Percentiles rank a stretch among this genome's conserved stretches.
Conservation (phyloP, 2,329 filamentous ascomycete genomes). For the Clarireedia monteithiana region DNA sequence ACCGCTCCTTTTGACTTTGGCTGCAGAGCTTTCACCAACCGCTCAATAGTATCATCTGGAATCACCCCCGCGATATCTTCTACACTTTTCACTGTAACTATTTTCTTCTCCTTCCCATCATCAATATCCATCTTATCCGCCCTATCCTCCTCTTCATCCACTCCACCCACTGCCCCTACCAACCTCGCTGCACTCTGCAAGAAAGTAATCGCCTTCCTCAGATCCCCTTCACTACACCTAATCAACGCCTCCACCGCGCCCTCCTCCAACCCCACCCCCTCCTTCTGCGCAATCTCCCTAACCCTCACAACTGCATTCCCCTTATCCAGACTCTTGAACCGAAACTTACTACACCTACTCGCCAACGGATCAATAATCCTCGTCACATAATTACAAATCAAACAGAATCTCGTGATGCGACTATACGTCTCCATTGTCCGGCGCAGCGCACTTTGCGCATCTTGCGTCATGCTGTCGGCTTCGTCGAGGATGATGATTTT, state of each 20-base stretch:
- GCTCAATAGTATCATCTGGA: conserved; percentile 63
- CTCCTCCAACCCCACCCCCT: conserved; percentile 67
- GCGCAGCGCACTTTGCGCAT: conserved; percentile 85
- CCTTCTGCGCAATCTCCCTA: conserved; percentile 71
- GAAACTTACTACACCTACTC: conserved; percentile 89
- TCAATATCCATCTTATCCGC: conserved; percentile 38
- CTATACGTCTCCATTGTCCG: conserved; percentile 98
- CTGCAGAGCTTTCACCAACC: conserved; percentile 67
- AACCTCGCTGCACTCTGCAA: conserved; percentile 89
- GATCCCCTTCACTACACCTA: conserved; percentile 82
- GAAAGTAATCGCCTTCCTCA: conserved; percentile 94
- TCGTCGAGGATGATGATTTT: conserved; percentile 99
- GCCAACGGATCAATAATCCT: conserved; percentile 95
- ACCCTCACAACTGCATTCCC: conserved; percentile 73
- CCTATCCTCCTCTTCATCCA: conserved; percentile 29
- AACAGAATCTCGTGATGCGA: conserved; percentile 92
- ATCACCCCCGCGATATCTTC: conserved; percentile 97
- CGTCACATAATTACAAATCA: conserved; percentile 98
- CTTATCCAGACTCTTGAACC: conserved; percentile 93
- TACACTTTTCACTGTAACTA: conserved; percentile 69
- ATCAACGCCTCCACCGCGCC: conserved; percentile 81
- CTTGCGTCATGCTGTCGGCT: conserved; percentile 98
- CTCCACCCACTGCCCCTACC: conserved; percentile 58
- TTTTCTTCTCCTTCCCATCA: conserved; percentile 55
- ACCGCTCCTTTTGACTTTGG: conserved; percentile 55